phyloP scores from a whole-genome alignment of 139 green algal genomes.

The Monoraphidium neglectum region DNA sequence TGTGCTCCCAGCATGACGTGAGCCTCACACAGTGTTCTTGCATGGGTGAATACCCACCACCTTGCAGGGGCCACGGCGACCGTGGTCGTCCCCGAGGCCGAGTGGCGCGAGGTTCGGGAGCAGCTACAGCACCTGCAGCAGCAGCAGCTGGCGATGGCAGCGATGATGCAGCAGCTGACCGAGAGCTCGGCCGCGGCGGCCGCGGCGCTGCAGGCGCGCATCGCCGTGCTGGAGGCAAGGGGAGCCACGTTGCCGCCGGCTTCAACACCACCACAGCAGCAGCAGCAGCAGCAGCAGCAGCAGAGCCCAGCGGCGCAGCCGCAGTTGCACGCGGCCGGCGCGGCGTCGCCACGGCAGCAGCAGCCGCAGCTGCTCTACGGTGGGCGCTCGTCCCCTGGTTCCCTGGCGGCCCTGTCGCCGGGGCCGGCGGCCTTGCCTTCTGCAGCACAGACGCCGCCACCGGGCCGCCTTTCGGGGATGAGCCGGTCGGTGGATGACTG shows the following conservation, averaged over 20 bases:
- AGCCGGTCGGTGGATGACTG: too few species aligned
- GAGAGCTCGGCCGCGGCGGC: background rate
- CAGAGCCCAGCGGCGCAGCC: background rate
- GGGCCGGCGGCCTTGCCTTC: too few species aligned
- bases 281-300: slow-evolving; percentile 11
- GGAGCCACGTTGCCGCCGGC: background rate
- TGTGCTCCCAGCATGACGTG: too few species aligned
- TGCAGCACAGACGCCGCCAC: too few species aligned
- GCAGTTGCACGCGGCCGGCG: background rate
- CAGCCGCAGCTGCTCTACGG: too few species aligned
- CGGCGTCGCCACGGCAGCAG: too few species aligned
- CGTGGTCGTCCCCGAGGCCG: background rate
- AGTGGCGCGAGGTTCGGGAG: slow-evolving; percentile 8
- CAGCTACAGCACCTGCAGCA: slow-evolving; percentile 13
- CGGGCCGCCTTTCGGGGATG: too few species aligned
- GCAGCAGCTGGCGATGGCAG: slow-evolving; percentile 19
- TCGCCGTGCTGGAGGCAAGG: background rate
- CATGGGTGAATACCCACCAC: too few species aligned
- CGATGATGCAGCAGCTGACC: slow-evolving; percentile 18
- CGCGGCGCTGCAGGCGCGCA: slow-evolving; percentile 16
- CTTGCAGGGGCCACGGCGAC: too few species aligned
- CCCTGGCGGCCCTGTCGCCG: too few species aligned
- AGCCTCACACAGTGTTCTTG: too few species aligned
- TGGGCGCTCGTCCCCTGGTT: too few species aligned
- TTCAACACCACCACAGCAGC: background rate